Base-by-base conservation (phyloP, 805 yeast species). In the Ogataea methanolica region DNA sequence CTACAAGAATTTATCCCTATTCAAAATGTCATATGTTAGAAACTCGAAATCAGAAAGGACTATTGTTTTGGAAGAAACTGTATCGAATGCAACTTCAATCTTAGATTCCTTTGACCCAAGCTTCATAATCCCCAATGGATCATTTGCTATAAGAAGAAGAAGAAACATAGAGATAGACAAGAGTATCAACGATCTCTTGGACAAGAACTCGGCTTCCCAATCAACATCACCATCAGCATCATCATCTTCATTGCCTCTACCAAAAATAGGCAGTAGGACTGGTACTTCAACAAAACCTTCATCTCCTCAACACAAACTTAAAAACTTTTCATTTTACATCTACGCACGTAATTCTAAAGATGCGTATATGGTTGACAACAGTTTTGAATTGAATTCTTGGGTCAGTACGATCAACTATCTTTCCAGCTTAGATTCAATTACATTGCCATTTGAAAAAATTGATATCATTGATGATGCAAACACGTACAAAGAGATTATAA, bases 301-400 rank as follows among this genome's bases (percentile, higher is more conserved):
- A 26, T 33, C 17, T 34, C 48, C 9, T 19, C 41, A 8, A 14
- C 33, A 44, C 21, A 47, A 48, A 29, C 37, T 60, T 22, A 47
- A 49, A 35, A 51, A 49, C 31, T 52, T 54, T 45, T 62, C 68
- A 46, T 76, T 66, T 51, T 67, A 66, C 47, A 59, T 76, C 9
- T 73, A 71, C 56, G 74, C 74, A 15, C 64, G 67, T 19, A 68
- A 67, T 42, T 66, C 72, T 33, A 72, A 67, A 45, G 67, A 65
- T 37, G 56, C 66, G 1, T 76, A 72, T 57, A 66, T 67, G 55
- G 79, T 81, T 14, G 63, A 59, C 6, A 65, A 67, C 21, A 59
- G 61, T n/a, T 63, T 63, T 21, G 87, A 81, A 37, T 66, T 76
- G 63, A 58, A 64, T n/a, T 75, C 76, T 21, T 85, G 91, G 91